Evolutionary conservation across 2,329 filamentous ascomycete genomes (phyloP), one percentile per base, ranked within the genome.

Genomic region (Fusarium lateritium): DNA sequence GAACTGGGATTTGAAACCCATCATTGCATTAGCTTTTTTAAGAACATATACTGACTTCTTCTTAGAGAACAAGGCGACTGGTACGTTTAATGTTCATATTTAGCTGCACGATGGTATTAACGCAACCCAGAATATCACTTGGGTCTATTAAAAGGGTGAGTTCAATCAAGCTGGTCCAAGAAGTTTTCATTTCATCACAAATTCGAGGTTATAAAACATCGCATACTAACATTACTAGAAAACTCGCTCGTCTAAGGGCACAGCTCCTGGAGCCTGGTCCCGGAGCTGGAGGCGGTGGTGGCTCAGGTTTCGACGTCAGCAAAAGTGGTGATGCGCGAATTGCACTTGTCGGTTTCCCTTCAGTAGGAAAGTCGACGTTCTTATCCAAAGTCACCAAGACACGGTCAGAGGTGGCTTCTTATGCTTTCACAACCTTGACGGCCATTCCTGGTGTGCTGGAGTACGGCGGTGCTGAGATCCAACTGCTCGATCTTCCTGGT

Each of bases 371-470:
- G 84, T 99, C 96, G 4, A 99, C 96, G 0, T 98, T 99, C 78
- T 80, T 99, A n/a, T 98, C 94, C 49, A 98, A 98, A 78, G 97
- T 99, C 79, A 99, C 96, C 50, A 98, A 97, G 83, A 99, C 97
- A 39, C 94, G 94, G 77, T 97, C 94, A 51, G 95, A 98, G 79
- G 94, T 98, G 28, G 96, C 96, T 1, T 93, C 96, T 1, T 99
- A 99, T 78, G 91, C 95, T 58, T 99, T 99, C 88, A 99, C 96
- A 13, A 99, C 96, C 2, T 85, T 99, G 44, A 99, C 96, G 11
- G 97, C 96, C 36, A 99, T 99, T 72, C 96, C 96, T 2, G 96
- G 96, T 73, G 97, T 99, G 39, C 88, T 99, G 56, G 95, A 98
- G 83, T 99, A 99, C 81, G 96, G 94, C 14, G 97, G 96, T 54